Percentiles rank a stretch among this genome's conserved stretches.
These are phyloP conservation scores for Onygenales sp. DNA, from an alignment of 2,329 filamentous ascomycete genomes.

Conservation along the genomic window DNA sequence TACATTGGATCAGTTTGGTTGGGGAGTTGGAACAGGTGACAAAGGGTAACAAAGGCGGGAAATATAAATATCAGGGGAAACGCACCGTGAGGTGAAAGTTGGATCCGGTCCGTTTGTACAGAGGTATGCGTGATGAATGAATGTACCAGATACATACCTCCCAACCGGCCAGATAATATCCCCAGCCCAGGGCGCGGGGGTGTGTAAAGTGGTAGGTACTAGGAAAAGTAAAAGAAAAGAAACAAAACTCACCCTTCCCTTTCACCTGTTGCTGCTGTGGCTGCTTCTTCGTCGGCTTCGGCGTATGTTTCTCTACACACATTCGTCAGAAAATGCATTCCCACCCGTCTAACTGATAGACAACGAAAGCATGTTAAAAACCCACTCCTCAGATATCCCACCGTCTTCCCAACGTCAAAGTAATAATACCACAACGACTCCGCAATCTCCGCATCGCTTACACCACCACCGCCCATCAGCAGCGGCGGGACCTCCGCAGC, in stretches of 20 bases:
- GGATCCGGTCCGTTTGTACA: not conserved
- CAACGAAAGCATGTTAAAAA: not conserved
- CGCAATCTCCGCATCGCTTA: constrained; percentile 60
- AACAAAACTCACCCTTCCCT: not conserved
- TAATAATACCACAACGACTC: constrained; percentile 94
- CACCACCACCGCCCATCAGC: constrained; percentile 35
- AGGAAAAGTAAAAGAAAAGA: not conserved
- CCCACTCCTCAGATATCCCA: constrained; percentile 66
- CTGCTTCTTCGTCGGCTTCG: constrained; percentile 12
- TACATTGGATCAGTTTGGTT: constrained; percentile 1
- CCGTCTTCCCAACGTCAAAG: constrained; percentile 80
- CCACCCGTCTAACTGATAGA: not conserved
- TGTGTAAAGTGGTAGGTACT: too few species aligned
- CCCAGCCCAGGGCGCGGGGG: too few species aligned
- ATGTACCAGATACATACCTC: too few species aligned
- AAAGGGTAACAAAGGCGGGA: not conserved
- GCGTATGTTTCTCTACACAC: not conserved
- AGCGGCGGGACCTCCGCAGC: constrained; percentile 50
- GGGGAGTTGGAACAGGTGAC: not conserved
- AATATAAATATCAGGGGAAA: not conserved
- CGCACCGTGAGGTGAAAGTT: not conserved
- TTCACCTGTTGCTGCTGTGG: not conserved
- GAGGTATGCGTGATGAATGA: too few species aligned
- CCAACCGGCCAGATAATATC: too few species aligned
- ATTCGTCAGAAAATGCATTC: not conserved